Conservation (phyloP, 495 filamentous ascomycete genomes). For the Penicillium roqueforti region DNA sequence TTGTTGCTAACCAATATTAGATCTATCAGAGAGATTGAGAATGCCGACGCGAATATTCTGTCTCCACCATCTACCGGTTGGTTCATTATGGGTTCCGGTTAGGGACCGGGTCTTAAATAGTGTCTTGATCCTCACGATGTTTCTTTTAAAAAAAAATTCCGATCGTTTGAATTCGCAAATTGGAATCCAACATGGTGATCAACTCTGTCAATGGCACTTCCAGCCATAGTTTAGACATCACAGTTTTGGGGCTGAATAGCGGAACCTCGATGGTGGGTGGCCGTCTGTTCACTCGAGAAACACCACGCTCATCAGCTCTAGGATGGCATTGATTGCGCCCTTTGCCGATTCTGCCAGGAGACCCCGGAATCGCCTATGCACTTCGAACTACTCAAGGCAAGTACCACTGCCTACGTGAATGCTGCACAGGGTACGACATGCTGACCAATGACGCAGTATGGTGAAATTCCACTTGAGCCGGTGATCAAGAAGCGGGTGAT, state of each 20-base stretch:
- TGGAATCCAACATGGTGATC: not conserved
- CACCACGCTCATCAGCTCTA: conserved; percentile 7
- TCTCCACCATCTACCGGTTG: conserved; percentile 3
- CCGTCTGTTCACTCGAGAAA: not conserved
- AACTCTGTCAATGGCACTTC: not conserved
- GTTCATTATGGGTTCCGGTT: not conserved
- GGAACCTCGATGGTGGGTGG: conserved; percentile 37
- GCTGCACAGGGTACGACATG: not conserved
- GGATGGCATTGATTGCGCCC: conserved; percentile 51
- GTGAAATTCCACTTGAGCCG: conserved; percentile 45
- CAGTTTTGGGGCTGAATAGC: conserved; percentile 50
- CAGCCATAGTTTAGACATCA: conserved; percentile 32
- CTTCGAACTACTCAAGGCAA: conserved; percentile 42
- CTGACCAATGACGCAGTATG: conserved; percentile 22
- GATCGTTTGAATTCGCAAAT: too few species aligned
- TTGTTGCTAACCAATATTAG: not conserved
- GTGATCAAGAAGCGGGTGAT: conserved; percentile 54
- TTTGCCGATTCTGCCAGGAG: conserved; percentile 48
- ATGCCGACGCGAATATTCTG: not conserved
- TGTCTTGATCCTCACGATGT: not conserved
- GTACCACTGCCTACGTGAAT: not conserved
- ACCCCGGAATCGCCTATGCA: conserved; percentile 46
- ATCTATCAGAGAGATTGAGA: conserved; percentile 1
- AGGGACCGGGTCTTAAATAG: conserved; percentile 2
- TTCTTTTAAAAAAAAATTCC: too few species aligned